These are phyloP conservation scores for Cystobasidium tubakii DNA, from an alignment of 768 basidiomycete species.

Conservation along the genomic window DNA sequence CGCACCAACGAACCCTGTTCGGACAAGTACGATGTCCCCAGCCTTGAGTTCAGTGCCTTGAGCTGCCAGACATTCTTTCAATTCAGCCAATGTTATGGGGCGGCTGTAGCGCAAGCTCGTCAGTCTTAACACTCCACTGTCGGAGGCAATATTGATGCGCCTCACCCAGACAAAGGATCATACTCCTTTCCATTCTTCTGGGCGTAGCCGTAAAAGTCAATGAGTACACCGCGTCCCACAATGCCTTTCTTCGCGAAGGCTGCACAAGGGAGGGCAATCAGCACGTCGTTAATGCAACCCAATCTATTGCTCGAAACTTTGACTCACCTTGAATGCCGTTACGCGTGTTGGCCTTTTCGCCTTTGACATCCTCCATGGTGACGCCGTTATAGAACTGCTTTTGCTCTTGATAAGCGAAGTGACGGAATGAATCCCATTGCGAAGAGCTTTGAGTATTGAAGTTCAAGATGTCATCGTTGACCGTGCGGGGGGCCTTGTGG, in stretches of 20 bases:
- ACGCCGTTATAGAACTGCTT: slow-evolving; percentile 22
- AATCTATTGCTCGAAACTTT: neutral
- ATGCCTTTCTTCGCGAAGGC: slow-evolving; percentile 20
- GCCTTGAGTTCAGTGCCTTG: neutral
- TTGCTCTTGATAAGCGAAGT: slow-evolving; percentile 14
- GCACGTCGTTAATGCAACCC: neutral
- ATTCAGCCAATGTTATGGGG: neutral
- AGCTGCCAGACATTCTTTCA: neutral
- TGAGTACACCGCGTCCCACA: slow-evolving; percentile 7
- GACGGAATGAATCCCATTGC: slow-evolving; percentile 11
- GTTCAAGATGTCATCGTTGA: slow-evolving; percentile 1
- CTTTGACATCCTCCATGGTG: slow-evolving; percentile 3
- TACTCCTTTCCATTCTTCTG: neutral
- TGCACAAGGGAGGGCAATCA: neutral
- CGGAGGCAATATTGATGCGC: neutral
- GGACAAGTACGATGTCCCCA: neutral
- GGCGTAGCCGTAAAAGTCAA: neutral
- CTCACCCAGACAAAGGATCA: slow-evolving; percentile 1
- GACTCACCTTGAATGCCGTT: slow-evolving; percentile 1
- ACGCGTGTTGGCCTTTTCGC: slow-evolving; percentile 1
- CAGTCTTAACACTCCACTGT: neutral
- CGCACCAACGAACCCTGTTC: slow-evolving; percentile 4
- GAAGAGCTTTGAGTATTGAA: slow-evolving; percentile 21
- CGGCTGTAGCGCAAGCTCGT: neutral
- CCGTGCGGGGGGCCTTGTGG: slow-evolving; percentile 1